Conservation (phyloP, 2,329 filamentous ascomycete species). For the Exophiala sp. region DNA sequence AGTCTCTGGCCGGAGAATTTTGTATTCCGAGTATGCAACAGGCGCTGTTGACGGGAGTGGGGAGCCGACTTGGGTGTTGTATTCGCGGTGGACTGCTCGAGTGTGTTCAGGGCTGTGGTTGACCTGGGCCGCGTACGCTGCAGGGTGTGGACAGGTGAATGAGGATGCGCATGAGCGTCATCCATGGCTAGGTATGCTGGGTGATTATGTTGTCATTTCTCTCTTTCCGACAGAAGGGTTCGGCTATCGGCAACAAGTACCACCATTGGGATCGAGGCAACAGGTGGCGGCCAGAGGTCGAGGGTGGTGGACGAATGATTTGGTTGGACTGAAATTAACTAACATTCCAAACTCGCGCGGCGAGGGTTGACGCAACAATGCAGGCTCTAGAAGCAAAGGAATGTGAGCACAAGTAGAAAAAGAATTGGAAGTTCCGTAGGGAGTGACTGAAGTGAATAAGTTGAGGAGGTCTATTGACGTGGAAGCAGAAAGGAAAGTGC, state of each 20-base stretch:
- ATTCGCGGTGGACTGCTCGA: conserved; percentile 7
- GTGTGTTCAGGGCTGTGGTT: conserved; percentile 10
- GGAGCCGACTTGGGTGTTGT: conserved; percentile 19
- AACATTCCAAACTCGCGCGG: conserved; percentile 22
- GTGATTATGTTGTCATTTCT: conserved; percentile 19
- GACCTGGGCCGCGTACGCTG: conserved; percentile 15
- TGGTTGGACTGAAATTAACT: conserved; percentile 14
- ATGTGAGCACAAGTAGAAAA: conserved; percentile 15
- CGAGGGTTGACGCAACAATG: conserved; percentile 9
- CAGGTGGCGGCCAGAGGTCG: conserved; percentile 1
- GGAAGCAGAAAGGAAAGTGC: conserved; percentile 1
- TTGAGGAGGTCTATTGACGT: not conserved
- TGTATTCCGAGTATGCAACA: conserved; percentile 25
- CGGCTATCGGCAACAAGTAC: conserved; percentile 6
- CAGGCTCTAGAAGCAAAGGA: conserved; percentile 21
- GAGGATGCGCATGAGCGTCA: conserved; percentile 19
- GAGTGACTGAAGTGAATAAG: not conserved
- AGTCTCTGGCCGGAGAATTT: conserved; percentile 25
- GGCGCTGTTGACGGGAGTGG: conserved; percentile 23
- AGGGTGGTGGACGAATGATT: conserved; percentile 11
- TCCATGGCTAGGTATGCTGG: conserved; percentile 13
- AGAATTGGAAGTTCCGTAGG: not conserved
- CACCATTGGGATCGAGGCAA: conserved; percentile 14
- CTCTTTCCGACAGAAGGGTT: conserved; percentile 8
- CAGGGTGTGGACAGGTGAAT: conserved; percentile 10